phyloP scores from a whole-genome alignment of 371 early-diverging fungal species.

The Haplosporangium sp. region DNA sequence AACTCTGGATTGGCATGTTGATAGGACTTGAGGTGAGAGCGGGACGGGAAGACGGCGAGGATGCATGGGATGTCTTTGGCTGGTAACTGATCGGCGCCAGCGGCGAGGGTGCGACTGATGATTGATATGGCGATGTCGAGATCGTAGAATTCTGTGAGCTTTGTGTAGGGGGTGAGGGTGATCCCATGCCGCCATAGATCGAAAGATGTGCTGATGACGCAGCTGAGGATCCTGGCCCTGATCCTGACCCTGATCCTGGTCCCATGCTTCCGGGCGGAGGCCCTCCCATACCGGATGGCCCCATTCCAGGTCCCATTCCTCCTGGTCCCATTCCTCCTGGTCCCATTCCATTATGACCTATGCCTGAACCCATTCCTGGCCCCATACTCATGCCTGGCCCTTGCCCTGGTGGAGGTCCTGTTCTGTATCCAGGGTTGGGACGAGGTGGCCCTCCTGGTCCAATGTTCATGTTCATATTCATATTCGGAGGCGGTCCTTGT shows the following conservation, averaged over 20 bases:
- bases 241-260: slow-evolving; percentile 17
- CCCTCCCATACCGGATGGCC: slow-evolving; percentile 5
- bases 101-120: slow-evolving; percentile 17
- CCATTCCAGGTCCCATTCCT: slow-evolving; percentile 24
- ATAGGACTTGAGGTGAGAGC: slow-evolving; percentile 12
- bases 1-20: slow-evolving; percentile 1
- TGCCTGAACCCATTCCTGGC: background rate
- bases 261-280: background rate
- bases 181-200: slow-evolving; percentile 46
- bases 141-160: slow-evolving; percentile 5
- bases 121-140: slow-evolving; percentile 3
- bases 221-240: slow-evolving; percentile 18
- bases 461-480: slow-evolving; percentile 10
- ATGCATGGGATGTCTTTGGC: slow-evolving; percentile 33
- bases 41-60: slow-evolving; percentile 22
- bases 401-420: slow-evolving; percentile 13
- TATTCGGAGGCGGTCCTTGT: slow-evolving; percentile 32
- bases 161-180: slow-evolving; percentile 8
- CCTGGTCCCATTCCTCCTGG: slow-evolving; percentile 20
- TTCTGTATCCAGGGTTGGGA: slow-evolving; percentile 9
- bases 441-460: slow-evolving; percentile 11
- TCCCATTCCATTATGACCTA: slow-evolving; percentile 15
- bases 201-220: slow-evolving; percentile 16
- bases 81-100: slow-evolving; percentile 34
- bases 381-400: slow-evolving; percentile 10